Conservation (phyloP, 1,284 basidiomycete species). For the Cryptococcus depauperatus region DNA sequence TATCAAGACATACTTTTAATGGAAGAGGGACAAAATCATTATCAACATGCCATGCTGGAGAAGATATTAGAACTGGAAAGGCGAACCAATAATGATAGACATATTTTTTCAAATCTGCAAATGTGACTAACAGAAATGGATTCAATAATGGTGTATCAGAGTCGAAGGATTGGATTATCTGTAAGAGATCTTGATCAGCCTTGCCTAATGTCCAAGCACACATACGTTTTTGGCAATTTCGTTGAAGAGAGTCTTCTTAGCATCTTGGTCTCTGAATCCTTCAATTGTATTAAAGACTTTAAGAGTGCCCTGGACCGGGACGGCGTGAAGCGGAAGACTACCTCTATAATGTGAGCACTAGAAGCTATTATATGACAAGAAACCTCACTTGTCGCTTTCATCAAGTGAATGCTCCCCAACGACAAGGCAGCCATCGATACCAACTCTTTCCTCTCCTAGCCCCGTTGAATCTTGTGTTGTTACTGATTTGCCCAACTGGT, state of each 20-base stretch:
- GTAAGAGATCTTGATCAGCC: not conserved
- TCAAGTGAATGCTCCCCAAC: conserved; percentile 34
- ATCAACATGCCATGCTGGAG: conserved; percentile 74
- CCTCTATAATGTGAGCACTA: no score
- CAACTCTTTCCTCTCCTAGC: conserved; percentile 38
- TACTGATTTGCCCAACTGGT: conserved; percentile 54
- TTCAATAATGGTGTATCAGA: conserved; percentile 50
- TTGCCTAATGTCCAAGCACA: conserved; percentile 5
- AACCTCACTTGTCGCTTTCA: conserved; percentile 19
- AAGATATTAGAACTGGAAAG: conserved; percentile 81
- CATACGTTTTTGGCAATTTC: conserved; percentile 56
- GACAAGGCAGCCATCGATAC: conserved; percentile 32
- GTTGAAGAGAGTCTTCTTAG: conserved; percentile 74
- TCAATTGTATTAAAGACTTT: conserved; percentile 97
- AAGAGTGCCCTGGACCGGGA: conserved; percentile 56
- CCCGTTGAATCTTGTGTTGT: conserved; percentile 53
- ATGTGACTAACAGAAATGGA: conserved; percentile 81
- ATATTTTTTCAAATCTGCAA: conserved; percentile 96
- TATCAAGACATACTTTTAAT: conserved; percentile 1
- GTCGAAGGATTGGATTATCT: conserved; percentile 34
- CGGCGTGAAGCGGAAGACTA: conserved; percentile 48
- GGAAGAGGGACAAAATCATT: conserved; percentile 7
- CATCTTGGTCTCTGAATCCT: conserved; percentile 79
- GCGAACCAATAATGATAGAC: conserved; percentile 97
- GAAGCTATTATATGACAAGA: not conserved